Conservation (phyloP, 352 stramenopile species). For the Phytopythium ostracodes region DNA sequence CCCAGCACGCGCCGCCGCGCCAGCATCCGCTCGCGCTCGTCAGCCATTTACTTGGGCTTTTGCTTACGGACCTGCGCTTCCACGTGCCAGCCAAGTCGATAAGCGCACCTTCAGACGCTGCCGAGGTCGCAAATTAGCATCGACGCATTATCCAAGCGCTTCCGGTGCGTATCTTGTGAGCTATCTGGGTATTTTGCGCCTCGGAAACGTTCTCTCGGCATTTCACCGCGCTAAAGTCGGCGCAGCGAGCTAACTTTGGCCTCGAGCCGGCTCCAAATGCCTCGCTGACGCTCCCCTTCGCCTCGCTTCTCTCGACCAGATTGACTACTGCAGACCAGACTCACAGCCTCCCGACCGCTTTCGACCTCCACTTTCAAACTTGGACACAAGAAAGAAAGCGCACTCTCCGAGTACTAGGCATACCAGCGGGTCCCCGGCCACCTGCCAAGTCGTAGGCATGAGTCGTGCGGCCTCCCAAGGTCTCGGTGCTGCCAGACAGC, state of each 20-base stretch:
- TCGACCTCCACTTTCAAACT: neutral
- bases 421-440: neutral
- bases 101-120: neutral
- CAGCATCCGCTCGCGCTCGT: constrained; percentile 28
- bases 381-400: neutral
- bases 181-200: constrained; percentile 1
- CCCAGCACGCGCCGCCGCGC: constrained; percentile 33
- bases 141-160: neutral
- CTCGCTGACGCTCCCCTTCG: neutral
- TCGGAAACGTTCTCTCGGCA: neutral
- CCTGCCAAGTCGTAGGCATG: neutral
- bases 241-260: neutral
- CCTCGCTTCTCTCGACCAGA: neutral
- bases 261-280: neutral
- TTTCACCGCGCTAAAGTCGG: neutral
- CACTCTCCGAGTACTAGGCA: neutral
- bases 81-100: neutral
- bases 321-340: neutral
- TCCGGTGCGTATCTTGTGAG: neutral
- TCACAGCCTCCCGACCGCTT: neutral
- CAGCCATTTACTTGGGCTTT: constrained; percentile 2
- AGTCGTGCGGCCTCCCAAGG: neutral
- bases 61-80: neutral
- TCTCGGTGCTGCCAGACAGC: neutral
- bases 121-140: neutral